These are phyloP conservation scores for Ampelocalamus luodianensis DNA, from an alignment of 176 grass and related monocot species.

Conservation along the genomic window DNA sequence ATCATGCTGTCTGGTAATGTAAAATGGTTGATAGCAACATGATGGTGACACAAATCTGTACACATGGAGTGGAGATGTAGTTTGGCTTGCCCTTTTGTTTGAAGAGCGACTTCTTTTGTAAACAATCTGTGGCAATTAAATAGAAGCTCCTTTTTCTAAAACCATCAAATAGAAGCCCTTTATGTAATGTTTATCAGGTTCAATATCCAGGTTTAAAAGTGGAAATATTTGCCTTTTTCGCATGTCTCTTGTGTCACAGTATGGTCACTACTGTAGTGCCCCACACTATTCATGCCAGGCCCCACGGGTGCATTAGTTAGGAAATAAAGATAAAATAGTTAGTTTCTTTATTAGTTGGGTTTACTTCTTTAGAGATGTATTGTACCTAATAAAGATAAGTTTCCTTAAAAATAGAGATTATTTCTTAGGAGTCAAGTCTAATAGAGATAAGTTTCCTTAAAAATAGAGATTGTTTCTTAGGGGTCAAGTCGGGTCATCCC, in stretches of 20 bases:
- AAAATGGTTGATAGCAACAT: conserved; percentile 28
- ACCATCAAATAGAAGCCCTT: not conserved
- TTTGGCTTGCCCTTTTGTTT: not conserved
- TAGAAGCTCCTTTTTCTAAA: not conserved
- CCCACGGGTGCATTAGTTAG: no score
- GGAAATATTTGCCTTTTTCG: not conserved
- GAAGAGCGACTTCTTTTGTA: conserved; percentile 18
- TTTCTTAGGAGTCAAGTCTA: no score
- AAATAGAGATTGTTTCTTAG: no score
- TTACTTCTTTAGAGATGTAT: no score
- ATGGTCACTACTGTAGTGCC: no score
- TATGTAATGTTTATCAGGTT: not conserved
- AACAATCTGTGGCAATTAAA: conserved; percentile 16
- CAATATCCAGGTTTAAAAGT: not conserved
- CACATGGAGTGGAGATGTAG: not conserved
- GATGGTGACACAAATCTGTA: not conserved
- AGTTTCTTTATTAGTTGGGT: no score
- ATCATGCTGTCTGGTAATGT: not conserved
- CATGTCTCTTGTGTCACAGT: not conserved
- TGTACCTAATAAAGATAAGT: no score
- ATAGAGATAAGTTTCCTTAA: no score
- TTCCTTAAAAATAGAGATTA: no score
- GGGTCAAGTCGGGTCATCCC: no score
- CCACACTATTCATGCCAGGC: no score
- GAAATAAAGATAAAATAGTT: no score